Base-by-base conservation (phyloP, 805 yeast genomes). In the Tetrapisispora pingtungensis region DNA sequence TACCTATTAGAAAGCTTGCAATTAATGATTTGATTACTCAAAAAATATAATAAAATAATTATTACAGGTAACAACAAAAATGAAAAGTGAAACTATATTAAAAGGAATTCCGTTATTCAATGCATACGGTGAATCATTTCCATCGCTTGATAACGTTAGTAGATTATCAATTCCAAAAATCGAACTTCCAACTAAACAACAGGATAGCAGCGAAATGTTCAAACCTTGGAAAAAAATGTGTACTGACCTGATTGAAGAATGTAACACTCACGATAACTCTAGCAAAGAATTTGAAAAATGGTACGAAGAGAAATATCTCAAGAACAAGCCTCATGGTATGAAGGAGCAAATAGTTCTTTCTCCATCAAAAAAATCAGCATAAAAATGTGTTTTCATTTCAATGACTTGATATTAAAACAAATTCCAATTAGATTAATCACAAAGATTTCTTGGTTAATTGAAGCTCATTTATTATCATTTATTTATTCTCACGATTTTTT, bases 301-400 rank as follows among this genome's bases (percentile, higher is more conserved):
- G 61, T 61, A 56, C 37, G 35, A 46, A 6, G 46, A 48, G 18
- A 44, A 42, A 6, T 61, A 51, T 40, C 35, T 59, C 40, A 49
- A 49, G 27, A 55, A 49, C 33, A 59, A 58, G 42, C 66, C 66
- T 19, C 61, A 58, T 3, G 62, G 66, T 3, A 51, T 61, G 47
- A 42, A 46, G 2, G 54, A 46, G 1, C 49, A 43, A 22, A 49
- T 41, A 1, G 33, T 50, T 17, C 48, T 58, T 24, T 50, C 58
- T 4, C 62, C 62, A 7, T 46, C 52, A 31, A 46, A 47, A 36
- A 47, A 24, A 13, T 8, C 17, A 24, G n/a, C 19, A 15, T 36
- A 36, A 36, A 28, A 10, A 28, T 10, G 12, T 5, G 5, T 22
- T 5, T 22, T 22, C 26, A 22, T 22, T n/a, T 22, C 26, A 8